Evolutionary conservation across 2,329 filamentous ascomycete species (phyloP), one percentile per base, ranked within the genome.

Genomic region (Colletotrichum abscissum): DNA sequence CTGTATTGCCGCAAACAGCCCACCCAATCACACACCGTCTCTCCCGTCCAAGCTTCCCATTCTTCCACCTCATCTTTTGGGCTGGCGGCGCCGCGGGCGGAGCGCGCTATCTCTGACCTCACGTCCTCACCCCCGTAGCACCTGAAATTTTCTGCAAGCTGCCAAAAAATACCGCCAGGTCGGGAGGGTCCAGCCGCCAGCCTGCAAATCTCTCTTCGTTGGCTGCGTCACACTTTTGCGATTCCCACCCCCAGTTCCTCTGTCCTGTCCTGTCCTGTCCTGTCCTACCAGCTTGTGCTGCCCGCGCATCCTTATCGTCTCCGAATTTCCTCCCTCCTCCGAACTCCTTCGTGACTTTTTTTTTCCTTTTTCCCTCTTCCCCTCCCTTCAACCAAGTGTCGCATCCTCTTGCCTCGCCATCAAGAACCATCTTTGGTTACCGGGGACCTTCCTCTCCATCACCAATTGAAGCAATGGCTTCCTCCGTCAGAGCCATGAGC

Each of bases 401-500:
- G 67, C 69, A 66, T 70, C 63, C 22, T 46, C 28, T 64, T 58
- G 64, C 69, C 56, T 69, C 58, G 58, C 63, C 67, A 64, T 33
- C 54, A 30, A 63, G 49, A 49, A 56, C 42, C 54, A 54, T 38
- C 38, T 65, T 59, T 56, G 60, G 58, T 66, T 60, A 63, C n/a
- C 54, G 62, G 71, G 63, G 67, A 68, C 62, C 62, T 49, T 38
- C 60, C 56, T 58, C 54, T 56, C 70, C 75, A 67, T 74, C 75
- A 71, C 74, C 77, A 73, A 76, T 67, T 64, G 73, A 75, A 78
- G 77, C 80, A 78, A 88, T 88, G 86, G 85, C 86, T 81, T 85
- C 85, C 75, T 82, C 84, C 74, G 79, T 84, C 70, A 83, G 85
- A 82, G 82, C 85, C 77, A 78, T 86, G 79, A 77, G 77, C 70